phyloP scores from a whole-genome alignment of 2,329 filamentous ascomycete species.

The Akanthomyces lecanii region DNA sequence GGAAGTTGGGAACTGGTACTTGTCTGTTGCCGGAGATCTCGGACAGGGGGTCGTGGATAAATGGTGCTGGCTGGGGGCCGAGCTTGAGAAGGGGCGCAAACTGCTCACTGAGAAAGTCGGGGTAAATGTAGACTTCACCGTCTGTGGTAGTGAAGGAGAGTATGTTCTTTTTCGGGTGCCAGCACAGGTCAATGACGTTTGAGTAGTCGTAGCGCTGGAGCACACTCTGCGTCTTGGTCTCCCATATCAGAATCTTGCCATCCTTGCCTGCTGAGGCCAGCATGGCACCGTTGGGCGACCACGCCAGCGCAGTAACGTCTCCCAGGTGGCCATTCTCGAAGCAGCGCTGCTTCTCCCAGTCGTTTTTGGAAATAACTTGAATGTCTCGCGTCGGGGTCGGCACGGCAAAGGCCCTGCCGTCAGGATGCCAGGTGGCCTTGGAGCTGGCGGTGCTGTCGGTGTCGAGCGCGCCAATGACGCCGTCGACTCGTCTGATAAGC shows the following conservation, averaged over 20 bases:
- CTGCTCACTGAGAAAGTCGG: slow-evolving; percentile 60
- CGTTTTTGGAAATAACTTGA: slow-evolving; percentile 78
- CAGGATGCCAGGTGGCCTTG: slow-evolving; percentile 83
- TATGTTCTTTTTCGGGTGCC: slow-evolving; percentile 88
- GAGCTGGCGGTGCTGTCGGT: slow-evolving; percentile 69
- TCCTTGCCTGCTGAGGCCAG: slow-evolving; percentile 68
- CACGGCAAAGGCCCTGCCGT: slow-evolving; percentile 84
- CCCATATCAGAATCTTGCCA: slow-evolving; percentile 75
- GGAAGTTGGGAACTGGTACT: slow-evolving; percentile 47
- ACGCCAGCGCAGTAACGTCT: slow-evolving; percentile 81
- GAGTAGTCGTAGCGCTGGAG: slow-evolving; percentile 74
- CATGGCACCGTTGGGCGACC: slow-evolving; percentile 92
- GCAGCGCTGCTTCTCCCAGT: slow-evolving; percentile 80
- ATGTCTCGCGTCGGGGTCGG: slow-evolving; percentile 79
- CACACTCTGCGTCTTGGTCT: slow-evolving; percentile 79
- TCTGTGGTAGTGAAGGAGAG: slow-evolving; percentile 89
- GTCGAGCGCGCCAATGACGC: slow-evolving; percentile 75
- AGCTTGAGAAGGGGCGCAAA: slow-evolving; percentile 54
- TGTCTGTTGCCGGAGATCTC: slow-evolving; percentile 65
- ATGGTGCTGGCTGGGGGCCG: slow-evolving; percentile 69
- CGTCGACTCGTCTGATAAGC: slow-evolving; percentile 78
- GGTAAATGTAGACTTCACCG: slow-evolving; percentile 88
- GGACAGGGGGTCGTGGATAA: slow-evolving; percentile 73
- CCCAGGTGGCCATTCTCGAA: slow-evolving; percentile 78
- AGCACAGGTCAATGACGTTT: slow-evolving; percentile 79